A percentile compares a stretch with the other conserved stretches of the same genome.
These are phyloP conservation scores for Heliamphora pulchella DNA, from an alignment of 179 eudicot species.

Conservation along the genomic window DNA sequence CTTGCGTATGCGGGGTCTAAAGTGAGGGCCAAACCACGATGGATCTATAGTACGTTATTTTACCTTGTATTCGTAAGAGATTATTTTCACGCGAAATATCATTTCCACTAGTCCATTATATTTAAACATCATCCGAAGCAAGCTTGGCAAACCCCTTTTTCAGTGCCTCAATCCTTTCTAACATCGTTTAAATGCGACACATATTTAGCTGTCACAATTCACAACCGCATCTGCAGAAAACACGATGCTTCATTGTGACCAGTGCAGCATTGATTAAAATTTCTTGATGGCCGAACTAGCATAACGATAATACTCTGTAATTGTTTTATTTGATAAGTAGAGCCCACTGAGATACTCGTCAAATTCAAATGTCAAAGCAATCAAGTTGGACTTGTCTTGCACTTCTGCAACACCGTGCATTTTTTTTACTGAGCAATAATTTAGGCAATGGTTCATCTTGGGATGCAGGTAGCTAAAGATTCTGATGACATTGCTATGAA, in stretches of 20 bases:
- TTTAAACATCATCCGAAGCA: no score
- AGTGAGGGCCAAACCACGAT: no score
- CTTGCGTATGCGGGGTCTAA: no score
- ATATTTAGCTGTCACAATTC: neutral
- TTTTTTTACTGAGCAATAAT: neutral
- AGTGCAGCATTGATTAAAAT: neutral
- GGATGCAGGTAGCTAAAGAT: constrained; percentile 29
- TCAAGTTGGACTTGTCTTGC: neutral
- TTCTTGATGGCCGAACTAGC: no score
- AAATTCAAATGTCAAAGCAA: neutral
- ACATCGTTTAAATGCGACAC: neutral
- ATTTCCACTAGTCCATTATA: no score
- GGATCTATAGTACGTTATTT: no score
- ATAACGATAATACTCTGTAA: no score
- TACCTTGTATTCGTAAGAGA: no score
- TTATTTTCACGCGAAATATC: no score
- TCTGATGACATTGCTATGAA: constrained; percentile 16
- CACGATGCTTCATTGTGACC: neutral
- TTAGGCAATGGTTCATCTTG: constrained; percentile 16
- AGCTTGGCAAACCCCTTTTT: no score
- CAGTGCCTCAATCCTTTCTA: neutral
- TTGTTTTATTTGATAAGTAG: neutral
- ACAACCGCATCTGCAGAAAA: neutral
- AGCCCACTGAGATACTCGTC: neutral
- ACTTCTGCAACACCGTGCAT: neutral